Base-by-base conservation (phyloP, 805 yeast species). In the Candida piceae region DNA sequence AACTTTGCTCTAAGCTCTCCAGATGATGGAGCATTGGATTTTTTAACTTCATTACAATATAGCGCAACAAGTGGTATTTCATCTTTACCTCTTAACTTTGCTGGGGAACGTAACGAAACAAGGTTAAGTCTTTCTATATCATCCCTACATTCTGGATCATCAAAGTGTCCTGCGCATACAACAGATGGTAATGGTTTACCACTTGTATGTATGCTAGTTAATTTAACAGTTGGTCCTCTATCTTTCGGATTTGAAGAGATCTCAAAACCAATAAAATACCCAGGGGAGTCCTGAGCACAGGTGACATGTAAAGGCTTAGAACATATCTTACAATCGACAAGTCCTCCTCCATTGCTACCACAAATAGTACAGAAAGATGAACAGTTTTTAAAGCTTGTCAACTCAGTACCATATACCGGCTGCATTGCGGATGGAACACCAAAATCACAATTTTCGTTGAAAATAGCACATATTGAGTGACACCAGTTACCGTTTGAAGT, bases 401-500 rank as follows among this genome's bases (percentile, higher is more conserved):
- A 26, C 16, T 53, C 62, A 0, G 67, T 48, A 3, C 75, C 74
- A 17, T 58, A 48, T 7, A 71, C 57, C 0, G 80, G 80, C 44
- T 77, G 80, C 44, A 78, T 33, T 11, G 58, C 31, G 16, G 52
- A 41, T 1, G 65, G 23, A 42, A 69, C 62, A 0, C 68, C 76
- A 51, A 70, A 75, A 20, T 56, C 58, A 5, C 70, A 53, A n/a
- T 63, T 60, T 4, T 72, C 59, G 20, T 64, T 62, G 52, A 79
- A 78, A 0, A 83, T 34, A 0, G 89, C 80, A 60, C 97, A 88
- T 3, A 74, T 42, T 3, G 81, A 62, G 63, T 88, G 96, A 23
- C 79, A 77, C 96, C 96, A 88, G 39, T 69, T 66, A 1, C 84
- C 84, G 38, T 69, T 73, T 4, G 53, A 46, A 0, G 93, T 77